Conservation (phyloP, 2,329 filamentous ascomycete genomes). For the Hymenotorrendiella dingleyae region DNA sequence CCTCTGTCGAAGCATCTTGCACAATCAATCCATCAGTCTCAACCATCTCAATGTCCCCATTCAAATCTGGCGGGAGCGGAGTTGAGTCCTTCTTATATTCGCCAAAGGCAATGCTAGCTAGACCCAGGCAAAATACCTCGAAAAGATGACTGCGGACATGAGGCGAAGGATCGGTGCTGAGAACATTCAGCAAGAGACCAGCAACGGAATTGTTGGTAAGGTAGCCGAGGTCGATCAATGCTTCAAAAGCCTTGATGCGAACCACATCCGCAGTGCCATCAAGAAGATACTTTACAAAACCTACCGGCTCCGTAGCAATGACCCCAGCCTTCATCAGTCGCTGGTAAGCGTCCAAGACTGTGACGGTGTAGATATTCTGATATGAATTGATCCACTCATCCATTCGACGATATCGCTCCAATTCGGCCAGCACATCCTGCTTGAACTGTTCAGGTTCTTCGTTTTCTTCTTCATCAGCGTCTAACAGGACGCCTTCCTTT, state of each 20-base stretch:
- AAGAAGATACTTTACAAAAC: conserved; percentile 59
- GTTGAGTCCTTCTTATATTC: conserved; percentile 37
- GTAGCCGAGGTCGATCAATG: conserved; percentile 56
- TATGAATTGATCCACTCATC: conserved; percentile 65
- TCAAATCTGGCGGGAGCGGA: conserved; percentile 6
- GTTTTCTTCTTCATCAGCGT: conserved; percentile 36
- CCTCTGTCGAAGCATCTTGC: conserved; percentile 39
- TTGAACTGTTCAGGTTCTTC: conserved; percentile 36
- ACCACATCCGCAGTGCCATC: conserved; percentile 58
- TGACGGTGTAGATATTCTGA: conserved; percentile 60
- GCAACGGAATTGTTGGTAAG: conserved; percentile 51
- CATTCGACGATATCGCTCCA: conserved; percentile 60
- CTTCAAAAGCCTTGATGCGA: conserved; percentile 60
- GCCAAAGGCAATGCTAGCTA: conserved; percentile 59
- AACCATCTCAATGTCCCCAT: conserved; percentile 14
- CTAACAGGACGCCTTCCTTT: background rate
- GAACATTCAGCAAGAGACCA: conserved; percentile 48
- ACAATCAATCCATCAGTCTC: conserved; percentile 38
- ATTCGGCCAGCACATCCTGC: conserved; percentile 51
- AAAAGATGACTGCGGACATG: conserved; percentile 57
- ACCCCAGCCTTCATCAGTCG: conserved; percentile 59
- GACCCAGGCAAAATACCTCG: conserved; percentile 50
- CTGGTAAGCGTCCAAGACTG: conserved; percentile 56
- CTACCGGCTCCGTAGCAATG: conserved; percentile 46
- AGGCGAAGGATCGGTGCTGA: conserved; percentile 58